Conservation (phyloP, 208 protist species). For the Leishmania major region DNA sequence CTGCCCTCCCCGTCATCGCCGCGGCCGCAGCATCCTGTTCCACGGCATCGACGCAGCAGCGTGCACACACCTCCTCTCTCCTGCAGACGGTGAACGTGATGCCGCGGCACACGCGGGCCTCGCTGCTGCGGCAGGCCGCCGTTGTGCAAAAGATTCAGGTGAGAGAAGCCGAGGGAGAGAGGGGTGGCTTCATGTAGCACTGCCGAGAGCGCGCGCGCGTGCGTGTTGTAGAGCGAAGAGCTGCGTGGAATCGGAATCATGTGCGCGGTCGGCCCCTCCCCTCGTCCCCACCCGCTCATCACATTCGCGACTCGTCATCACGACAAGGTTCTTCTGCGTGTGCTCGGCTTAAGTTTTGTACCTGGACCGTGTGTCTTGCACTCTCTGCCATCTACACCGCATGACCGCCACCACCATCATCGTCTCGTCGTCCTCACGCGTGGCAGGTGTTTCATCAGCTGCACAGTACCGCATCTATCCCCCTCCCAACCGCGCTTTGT, state of each 20-base stretch:
- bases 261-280: not conserved
- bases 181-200: not conserved
- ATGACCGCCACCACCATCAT: not conserved
- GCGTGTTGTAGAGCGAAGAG: no score
- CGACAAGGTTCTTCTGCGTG: not conserved
- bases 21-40: not conserved
- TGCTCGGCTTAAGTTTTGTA: not conserved
- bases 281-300: no score
- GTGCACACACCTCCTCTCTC: conserved; percentile 4
- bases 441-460: not conserved
- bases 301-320: no score
- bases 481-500: not conserved
- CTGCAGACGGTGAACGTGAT: conserved; percentile 10
- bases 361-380: not conserved
- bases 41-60: not conserved
- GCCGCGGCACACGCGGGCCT: conserved; percentile 21
- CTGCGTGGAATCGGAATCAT: no score
- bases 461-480: not conserved
- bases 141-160: conserved; percentile 14
- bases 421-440: not conserved
- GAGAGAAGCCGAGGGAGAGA: not conserved
- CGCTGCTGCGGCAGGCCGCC: conserved; percentile 20
- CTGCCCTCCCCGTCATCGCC: not conserved
- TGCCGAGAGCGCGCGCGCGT: not conserved
- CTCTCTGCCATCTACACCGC: not conserved